Conservation (phyloP, 192 early-diverging fungal species). For the Cetraspora pellucida region DNA sequence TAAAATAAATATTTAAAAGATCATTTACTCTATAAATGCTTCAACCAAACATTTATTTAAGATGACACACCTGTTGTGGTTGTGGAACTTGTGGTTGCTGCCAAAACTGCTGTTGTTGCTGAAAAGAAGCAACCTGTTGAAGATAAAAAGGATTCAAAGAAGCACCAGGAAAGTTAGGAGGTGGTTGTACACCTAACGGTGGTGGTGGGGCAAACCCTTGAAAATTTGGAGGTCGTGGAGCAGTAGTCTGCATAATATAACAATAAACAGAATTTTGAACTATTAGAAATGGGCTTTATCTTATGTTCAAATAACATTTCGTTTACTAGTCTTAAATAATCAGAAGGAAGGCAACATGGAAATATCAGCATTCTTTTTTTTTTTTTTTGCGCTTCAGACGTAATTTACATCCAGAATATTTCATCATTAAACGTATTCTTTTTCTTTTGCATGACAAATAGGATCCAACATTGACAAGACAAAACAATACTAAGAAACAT, state of each 20-base stretch:
- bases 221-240: slow-evolving; percentile 41
- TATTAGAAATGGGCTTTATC: not conserved
- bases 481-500: not conserved
- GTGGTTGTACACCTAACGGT: slow-evolving; percentile 24
- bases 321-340: slow-evolving; percentile 4
- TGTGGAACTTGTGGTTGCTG: slow-evolving; percentile 37
- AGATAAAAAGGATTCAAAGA: slow-evolving; percentile 34
- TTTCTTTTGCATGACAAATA: not conserved
- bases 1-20: not conserved
- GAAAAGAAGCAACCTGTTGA: slow-evolving; percentile 40
- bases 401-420: too few species aligned
- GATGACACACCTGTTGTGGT: slow-evolving; percentile 38
- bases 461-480: slow-evolving; percentile 2
- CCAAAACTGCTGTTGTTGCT: slow-evolving; percentile 41
- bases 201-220: slow-evolving; percentile 31
- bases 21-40: not conserved
- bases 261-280: not conserved
- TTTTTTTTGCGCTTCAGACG: too few species aligned
- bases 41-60: slow-evolving; percentile 17
- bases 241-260: slow-evolving; percentile 41
- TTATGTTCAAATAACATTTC: not conserved
- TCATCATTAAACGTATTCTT: slow-evolving; percentile 6
- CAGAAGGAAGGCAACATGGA: slow-evolving; percentile 52
- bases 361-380: slow-evolving; percentile 10
- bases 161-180: slow-evolving; percentile 34